phyloP scores from a whole-genome alignment of 2,329 filamentous ascomycete genomes.

The Sporothrix brunneoviolacea region DNA sequence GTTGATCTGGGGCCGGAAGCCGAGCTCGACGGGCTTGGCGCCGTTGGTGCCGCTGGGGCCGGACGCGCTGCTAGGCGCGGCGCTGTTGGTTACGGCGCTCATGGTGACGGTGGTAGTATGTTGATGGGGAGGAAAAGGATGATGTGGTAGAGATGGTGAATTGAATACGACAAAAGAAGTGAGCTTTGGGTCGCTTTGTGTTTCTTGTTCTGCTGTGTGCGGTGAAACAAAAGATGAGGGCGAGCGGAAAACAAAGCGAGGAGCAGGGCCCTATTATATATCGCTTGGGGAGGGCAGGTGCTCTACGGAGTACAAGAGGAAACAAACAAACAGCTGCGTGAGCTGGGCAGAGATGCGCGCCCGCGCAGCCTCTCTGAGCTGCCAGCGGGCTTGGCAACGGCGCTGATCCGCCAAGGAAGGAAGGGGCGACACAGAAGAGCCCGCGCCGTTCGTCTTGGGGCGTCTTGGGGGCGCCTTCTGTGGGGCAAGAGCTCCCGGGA shows the following conservation, averaged over 20 bases:
- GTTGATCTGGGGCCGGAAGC: conserved; percentile 45
- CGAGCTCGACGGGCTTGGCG: conserved; percentile 19
- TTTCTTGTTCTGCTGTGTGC: neutral
- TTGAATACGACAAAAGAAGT: too few relatives aligned
- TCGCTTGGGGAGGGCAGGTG: too few relatives aligned
- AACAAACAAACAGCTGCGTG: too few relatives aligned
- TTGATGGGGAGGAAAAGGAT: too few relatives aligned
- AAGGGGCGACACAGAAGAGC: conserved; percentile 7
- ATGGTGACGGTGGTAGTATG: too few relatives aligned
- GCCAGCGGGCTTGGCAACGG: neutral
- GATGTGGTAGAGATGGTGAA: too few relatives aligned
- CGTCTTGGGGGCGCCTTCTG: neutral
- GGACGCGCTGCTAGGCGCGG: neutral
- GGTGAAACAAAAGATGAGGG: neutral
- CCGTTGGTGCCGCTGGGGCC: neutral
- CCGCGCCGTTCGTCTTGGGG: neutral
- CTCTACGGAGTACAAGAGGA: too few relatives aligned
- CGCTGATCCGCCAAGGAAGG: neutral
- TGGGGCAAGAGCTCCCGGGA: neutral
- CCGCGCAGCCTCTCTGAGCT: too few relatives aligned
- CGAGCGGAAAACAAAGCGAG: conserved; percentile 1
- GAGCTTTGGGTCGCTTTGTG: too few relatives aligned
- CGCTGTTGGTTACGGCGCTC: neutral
- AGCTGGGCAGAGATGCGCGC: too few relatives aligned
- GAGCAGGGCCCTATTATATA: neutral